Evolutionary conservation across 805 yeast genomes (phyloP).

Genomic region (Saturnispora serradocipensis): DNA sequence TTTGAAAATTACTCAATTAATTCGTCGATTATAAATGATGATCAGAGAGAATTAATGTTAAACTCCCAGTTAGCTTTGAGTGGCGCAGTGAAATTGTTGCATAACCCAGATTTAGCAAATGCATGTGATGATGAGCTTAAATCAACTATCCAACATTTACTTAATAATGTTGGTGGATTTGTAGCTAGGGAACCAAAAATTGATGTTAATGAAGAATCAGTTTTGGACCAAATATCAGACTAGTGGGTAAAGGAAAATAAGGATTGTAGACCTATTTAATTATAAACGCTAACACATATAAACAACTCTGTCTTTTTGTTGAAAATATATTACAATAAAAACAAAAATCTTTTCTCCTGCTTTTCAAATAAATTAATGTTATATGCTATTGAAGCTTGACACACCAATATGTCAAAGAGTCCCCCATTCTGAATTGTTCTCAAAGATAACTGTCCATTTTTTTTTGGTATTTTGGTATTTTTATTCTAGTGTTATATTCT

Average conservation of each 20-base stretch:
- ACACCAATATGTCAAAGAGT: not conserved
- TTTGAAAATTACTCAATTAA: slow-evolving; percentile 31
- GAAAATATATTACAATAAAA: not conserved
- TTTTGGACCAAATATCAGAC: slow-evolving; percentile 1
- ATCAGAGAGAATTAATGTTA: slow-evolving; percentile 17
- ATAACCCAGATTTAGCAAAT: slow-evolving; percentile 30
- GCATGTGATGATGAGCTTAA: slow-evolving; percentile 49
- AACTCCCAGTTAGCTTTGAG: slow-evolving; percentile 37
- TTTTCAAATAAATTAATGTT: not conserved
- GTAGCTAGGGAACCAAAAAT: slow-evolving; percentile 6
- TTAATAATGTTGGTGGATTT: slow-evolving; percentile 53
- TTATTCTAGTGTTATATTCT: slow-evolving; percentile 7
- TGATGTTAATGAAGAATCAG: slow-evolving; percentile 5
- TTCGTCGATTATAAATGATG: slow-evolving; percentile 16
- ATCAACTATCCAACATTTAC: slow-evolving; percentile 41
- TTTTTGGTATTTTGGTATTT: not conserved
- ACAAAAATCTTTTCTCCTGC: not conserved
- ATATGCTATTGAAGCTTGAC: not conserved
- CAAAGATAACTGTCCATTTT: not conserved
- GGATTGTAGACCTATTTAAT: not conserved
- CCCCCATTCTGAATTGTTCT: not conserved
- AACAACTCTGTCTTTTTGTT: not conserved
- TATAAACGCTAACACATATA: not conserved
- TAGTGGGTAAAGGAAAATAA: not conserved
- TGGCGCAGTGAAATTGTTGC: slow-evolving; percentile 27